These are phyloP conservation scores for Calonectria pseudoturangicola DNA, from an alignment of 2,329 filamentous ascomycete genomes.

Conservation along the genomic window DNA sequence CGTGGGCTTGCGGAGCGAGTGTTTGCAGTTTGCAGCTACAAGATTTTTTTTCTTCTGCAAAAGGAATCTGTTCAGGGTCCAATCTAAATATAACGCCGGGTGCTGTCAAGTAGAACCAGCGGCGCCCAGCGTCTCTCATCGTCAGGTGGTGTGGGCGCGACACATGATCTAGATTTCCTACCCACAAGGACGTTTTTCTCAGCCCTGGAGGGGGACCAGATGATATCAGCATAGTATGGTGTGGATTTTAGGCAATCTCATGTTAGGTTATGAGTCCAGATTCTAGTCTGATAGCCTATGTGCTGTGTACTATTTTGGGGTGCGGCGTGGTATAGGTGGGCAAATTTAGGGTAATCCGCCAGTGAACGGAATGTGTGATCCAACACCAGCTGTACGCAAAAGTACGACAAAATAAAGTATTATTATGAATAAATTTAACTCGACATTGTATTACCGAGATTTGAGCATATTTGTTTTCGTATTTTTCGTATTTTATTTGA, in stretches of 20 bases:
- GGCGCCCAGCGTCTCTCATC: background rate
- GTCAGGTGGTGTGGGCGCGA: background rate
- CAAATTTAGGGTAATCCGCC: slow-evolving; percentile 3
- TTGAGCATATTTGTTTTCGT: too few species aligned
- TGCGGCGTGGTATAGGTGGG: background rate
- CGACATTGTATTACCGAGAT: too few species aligned
- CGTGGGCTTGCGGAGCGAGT: background rate
- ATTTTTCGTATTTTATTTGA: too few species aligned
- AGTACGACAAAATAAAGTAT: too few species aligned
- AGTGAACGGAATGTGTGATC: too few species aligned
- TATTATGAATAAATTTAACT: too few species aligned
- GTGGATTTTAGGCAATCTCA: slow-evolving; percentile 10
- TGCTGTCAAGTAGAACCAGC: background rate
- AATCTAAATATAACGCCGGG: slow-evolving; percentile 19
- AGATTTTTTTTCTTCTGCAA: background rate
- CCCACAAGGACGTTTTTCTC: background rate
- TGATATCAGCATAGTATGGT: background rate
- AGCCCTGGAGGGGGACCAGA: background rate
- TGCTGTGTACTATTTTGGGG: background rate
- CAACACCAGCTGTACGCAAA: too few species aligned
- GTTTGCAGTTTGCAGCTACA: background rate
- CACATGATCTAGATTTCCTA: background rate
- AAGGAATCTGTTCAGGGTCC: background rate
- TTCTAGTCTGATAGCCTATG: background rate
- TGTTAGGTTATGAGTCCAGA: background rate